phyloP scores from a whole-genome alignment of 2,329 filamentous ascomycete species.

The Diaporthe humulicola region DNA sequence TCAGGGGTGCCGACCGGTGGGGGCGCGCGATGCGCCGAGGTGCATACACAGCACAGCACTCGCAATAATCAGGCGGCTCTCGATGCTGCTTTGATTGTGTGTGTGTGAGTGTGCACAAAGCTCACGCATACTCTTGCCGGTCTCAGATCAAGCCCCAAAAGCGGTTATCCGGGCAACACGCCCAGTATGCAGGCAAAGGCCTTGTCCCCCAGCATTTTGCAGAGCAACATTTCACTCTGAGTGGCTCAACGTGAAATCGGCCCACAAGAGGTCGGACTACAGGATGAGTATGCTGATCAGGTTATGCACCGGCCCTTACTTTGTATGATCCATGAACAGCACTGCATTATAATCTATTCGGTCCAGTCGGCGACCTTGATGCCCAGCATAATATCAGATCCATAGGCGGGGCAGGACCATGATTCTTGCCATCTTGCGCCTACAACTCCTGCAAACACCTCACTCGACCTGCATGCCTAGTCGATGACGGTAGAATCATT shows the following conservation, averaged over 20 bases:
- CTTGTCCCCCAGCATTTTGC: background rate
- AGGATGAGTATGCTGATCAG: background rate
- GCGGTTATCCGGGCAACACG: no score
- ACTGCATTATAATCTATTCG: conserved; percentile 20
- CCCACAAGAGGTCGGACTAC: background rate
- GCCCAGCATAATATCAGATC: background rate
- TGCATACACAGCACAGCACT: background rate
- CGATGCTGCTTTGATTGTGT: background rate
- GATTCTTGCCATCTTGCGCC: conserved; percentile 37
- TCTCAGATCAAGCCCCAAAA: background rate
- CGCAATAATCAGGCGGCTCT: background rate
- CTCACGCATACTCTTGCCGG: background rate
- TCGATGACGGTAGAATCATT: background rate
- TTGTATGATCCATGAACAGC: conserved; percentile 39
- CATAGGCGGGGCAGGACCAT: conserved; percentile 16
- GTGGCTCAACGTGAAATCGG: background rate
- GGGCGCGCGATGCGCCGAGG: background rate
- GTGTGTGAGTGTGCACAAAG: background rate
- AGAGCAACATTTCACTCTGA: background rate
- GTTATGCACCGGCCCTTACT: background rate
- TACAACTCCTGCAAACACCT: conserved; percentile 6
- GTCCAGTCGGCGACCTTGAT: background rate
- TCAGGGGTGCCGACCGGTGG: conserved; percentile 33
- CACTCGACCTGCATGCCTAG: background rate
- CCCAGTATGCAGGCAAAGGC: no score